Conservation (phyloP, 1,284 basidiomycete genomes). For the Cryptococcus maquisensis region DNA sequence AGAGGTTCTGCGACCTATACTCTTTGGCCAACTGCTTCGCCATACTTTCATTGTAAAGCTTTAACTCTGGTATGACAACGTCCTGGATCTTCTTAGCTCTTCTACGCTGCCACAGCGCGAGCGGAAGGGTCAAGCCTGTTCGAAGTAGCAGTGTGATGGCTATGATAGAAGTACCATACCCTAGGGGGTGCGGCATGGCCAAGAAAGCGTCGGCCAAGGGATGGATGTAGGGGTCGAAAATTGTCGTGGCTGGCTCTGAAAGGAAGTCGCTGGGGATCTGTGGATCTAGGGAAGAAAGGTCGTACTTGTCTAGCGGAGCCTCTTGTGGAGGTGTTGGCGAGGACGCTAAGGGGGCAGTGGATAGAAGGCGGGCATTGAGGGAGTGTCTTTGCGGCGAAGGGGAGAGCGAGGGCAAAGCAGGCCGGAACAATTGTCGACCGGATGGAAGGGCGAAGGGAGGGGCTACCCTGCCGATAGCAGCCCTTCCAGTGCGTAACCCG, state of each 20-base stretch:
- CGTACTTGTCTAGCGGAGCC: too few species aligned
- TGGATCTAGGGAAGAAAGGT: background rate
- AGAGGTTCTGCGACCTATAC: conserved; percentile 38
- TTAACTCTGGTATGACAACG: conserved; percentile 50
- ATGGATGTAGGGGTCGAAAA: conserved; percentile 18
- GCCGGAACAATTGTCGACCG: too few species aligned
- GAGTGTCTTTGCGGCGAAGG: too few species aligned
- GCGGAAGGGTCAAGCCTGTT: conserved; percentile 50
- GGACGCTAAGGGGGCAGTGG: background rate
- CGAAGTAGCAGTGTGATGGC: conserved; percentile 50
- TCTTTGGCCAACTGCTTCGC: conserved; percentile 40
- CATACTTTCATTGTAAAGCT: conserved; percentile 42
- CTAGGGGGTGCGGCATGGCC: conserved; percentile 29
- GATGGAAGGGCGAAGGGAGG: too few species aligned
- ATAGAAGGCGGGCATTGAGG: background rate
- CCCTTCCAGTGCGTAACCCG: too few species aligned
- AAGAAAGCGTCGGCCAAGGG: conserved; percentile 29
- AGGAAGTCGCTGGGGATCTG: conserved; percentile 3
- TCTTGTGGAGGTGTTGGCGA: background rate
- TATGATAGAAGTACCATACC: conserved; percentile 49
- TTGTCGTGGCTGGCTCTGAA: conserved; percentile 3
- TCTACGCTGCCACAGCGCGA: conserved; percentile 51
- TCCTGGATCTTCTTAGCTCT: conserved; percentile 42
- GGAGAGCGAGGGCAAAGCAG: too few species aligned
- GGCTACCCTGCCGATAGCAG: too few species aligned